Evolutionary conservation across 352 stramenopile species (phyloP), one percentile per base, ranked within the genome.

Genomic region (Thalassiosira livingstoniorum): DNA sequence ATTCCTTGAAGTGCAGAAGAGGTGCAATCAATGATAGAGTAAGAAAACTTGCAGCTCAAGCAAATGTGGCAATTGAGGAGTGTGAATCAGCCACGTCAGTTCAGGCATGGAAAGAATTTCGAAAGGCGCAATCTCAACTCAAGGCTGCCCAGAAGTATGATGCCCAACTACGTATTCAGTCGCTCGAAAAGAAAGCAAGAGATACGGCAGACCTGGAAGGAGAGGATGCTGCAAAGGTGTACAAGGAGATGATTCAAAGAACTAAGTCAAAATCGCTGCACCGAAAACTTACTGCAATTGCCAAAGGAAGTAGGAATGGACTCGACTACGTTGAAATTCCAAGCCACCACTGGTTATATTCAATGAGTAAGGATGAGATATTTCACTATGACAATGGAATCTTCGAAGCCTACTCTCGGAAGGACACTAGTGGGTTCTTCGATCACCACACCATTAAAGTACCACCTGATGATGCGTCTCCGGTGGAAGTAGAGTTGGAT

Each of bases 371-470:
- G 2, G 35, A 54, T 35, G 60, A 68, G 7, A 4, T 68, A 15
- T 68, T 54, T 39, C 37, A 69, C 27, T 76, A 76, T 25, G 51
- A 69, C 4, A 0, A 53, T 25, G 69, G 77, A 18, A 39, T 54
- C 15, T 85, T 79, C 32, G 54, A 85, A 57, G 55, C 68, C 25
- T 51, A 80, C 32, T n/a, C 69, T 31, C 1, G 4, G 25, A 4
- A 2, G 0, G 23, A 34, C 15, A 2, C 7, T 15, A 47, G 15
- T 15, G 18, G 0, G 4, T 85, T 62, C 27, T 53, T 68, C n/a
- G 34, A 0, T 5, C 62, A 85, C 25, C 69, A 80, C 54, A 70
- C 62, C 2, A 13, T 85, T 21, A 85, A 85, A 39, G 39, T 80
- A 29, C 10, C 71, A 31, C 45, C 67, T 39, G 39, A 47, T 47